These are phyloP conservation scores for Nitzschia inconspicua DNA, from an alignment of 108 stramenopile species.

Conservation along the genomic window DNA sequence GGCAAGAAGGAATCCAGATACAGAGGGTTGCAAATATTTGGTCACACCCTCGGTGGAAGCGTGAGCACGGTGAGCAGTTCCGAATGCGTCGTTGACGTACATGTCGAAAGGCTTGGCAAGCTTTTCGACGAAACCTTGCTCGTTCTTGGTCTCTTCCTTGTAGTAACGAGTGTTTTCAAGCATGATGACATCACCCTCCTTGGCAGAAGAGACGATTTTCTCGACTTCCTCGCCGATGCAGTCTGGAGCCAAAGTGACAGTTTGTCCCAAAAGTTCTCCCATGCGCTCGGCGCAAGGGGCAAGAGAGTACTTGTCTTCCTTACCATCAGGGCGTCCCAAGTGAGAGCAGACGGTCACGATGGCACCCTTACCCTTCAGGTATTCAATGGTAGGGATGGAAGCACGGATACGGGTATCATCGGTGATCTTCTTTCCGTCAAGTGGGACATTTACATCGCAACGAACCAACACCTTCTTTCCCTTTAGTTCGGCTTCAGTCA, in stretches of 20 bases:
- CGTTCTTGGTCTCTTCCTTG: slow-evolving; percentile 96
- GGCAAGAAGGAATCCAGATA: slow-evolving; percentile 93
- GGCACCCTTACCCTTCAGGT: slow-evolving; percentile 96
- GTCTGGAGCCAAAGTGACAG: slow-evolving; percentile 91
- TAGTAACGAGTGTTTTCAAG: slow-evolving; percentile 99
- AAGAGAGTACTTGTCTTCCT: slow-evolving; percentile 98
- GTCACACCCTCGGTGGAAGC: slow-evolving; percentile 99
- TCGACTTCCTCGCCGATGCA: slow-evolving; percentile 97
- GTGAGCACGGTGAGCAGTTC: slow-evolving; percentile 99
- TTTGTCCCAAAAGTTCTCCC: slow-evolving; percentile 91
- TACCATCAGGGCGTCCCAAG: slow-evolving; percentile 96
- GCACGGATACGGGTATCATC: slow-evolving; percentile 99
- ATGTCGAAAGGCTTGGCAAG: slow-evolving; percentile 90
- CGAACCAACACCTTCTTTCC: slow-evolving; percentile 96
- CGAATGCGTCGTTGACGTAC: slow-evolving; percentile 99
- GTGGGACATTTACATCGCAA: slow-evolving; percentile 98
- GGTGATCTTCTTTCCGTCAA: slow-evolving; percentile 95
- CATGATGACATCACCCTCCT: slow-evolving; percentile 95
- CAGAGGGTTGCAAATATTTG: slow-evolving; percentile 87
- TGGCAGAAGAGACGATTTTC: slow-evolving; percentile 67
- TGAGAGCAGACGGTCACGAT: slow-evolving; percentile 97
- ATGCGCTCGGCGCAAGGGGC: slow-evolving; percentile 93
- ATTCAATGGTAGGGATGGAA: slow-evolving; percentile 97
- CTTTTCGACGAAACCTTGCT: slow-evolving; percentile 88
- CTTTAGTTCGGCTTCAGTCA: slow-evolving; percentile 90